phyloP scores from a whole-genome alignment of 2,329 filamentous ascomycete genomes.

The Aureobasidium mangrovei region DNA sequence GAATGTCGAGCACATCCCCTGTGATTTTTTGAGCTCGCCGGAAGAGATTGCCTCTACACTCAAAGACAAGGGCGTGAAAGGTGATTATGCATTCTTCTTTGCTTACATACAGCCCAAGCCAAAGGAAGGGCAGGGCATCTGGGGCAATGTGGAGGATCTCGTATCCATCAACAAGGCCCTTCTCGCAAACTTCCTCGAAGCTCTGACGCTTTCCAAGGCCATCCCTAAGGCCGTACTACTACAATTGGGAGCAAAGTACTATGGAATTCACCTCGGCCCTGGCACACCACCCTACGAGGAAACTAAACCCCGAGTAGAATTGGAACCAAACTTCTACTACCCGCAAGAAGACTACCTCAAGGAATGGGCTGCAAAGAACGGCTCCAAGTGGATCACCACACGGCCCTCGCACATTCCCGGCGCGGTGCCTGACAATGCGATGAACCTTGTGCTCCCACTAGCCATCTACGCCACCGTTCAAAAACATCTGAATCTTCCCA shows the following conservation, averaged over 20 bases:
- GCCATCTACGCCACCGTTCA: conserved; percentile 44
- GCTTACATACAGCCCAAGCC: conserved; percentile 45
- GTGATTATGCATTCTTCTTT: conserved; percentile 45
- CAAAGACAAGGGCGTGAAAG: conserved; percentile 23
- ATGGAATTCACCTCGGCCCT: conserved; percentile 41
- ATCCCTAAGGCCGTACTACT: conserved; percentile 40
- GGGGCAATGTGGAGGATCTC: conserved; percentile 39
- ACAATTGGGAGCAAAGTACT: conserved; percentile 47
- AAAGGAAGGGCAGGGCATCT: background rate
- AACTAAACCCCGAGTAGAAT: conserved; percentile 32
- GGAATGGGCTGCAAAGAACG: conserved; percentile 33
- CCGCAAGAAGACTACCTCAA: conserved; percentile 43
- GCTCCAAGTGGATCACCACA: conserved; percentile 38
- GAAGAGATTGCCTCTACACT: conserved; percentile 26
- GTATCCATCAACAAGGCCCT: conserved; percentile 41
- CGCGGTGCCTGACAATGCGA: conserved; percentile 40
- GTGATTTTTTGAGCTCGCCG: conserved; percentile 29
- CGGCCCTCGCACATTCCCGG: conserved; percentile 43
- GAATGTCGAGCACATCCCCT: conserved; percentile 25
- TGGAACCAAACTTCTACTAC: conserved; percentile 49
- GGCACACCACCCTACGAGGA: conserved; percentile 37
- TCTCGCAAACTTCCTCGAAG: conserved; percentile 41
- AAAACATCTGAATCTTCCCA: conserved; percentile 31
- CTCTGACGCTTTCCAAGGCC: conserved; percentile 35
- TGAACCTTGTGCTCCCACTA: conserved; percentile 42